A percentile compares a stretch with the other conserved stretches of the same genome.
Conservation (phyloP, 176 grass and related monocot genomes). For the Alopecurus myosuroides region DNA sequence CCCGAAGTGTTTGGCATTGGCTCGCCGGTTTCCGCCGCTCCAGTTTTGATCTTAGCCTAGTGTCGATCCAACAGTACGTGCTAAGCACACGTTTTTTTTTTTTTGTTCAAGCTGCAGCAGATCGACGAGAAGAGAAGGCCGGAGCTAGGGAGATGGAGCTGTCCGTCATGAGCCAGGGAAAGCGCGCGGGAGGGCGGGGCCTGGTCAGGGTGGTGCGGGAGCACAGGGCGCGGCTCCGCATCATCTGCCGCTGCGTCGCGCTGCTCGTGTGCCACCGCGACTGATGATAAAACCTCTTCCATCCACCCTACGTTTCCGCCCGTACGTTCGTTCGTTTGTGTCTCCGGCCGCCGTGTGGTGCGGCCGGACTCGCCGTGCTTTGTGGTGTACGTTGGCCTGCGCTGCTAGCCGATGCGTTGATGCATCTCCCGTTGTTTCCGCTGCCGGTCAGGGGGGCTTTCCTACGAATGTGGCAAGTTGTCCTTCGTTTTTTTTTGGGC, state of each 20-base stretch:
- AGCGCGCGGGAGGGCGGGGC: conserved; percentile 12
- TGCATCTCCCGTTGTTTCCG: not conserved
- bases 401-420: not conserved
- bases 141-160: conserved; percentile 20
- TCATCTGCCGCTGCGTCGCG: conserved; percentile 45
- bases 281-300: not conserved
- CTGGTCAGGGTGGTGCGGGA: conserved; percentile 23
- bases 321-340: not conserved
- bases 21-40: not conserved
- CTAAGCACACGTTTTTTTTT: too few species aligned
- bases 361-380: not conserved
- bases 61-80: not conserved
- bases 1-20: not conserved
- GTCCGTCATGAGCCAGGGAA: not conserved
- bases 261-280: conserved; percentile 27
- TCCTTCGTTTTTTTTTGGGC: conserved; percentile 5
- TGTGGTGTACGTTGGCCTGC: not conserved
- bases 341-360: not conserved
- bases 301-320: not conserved
- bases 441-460: not conserved
- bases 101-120: not conserved
- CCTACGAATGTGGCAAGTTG: not conserved
- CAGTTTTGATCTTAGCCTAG: not conserved
- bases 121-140: not conserved
- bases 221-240: conserved; percentile 35